Conservation (phyloP, 768 basidiomycete species). For the Phanerochaete sordida region DNA sequence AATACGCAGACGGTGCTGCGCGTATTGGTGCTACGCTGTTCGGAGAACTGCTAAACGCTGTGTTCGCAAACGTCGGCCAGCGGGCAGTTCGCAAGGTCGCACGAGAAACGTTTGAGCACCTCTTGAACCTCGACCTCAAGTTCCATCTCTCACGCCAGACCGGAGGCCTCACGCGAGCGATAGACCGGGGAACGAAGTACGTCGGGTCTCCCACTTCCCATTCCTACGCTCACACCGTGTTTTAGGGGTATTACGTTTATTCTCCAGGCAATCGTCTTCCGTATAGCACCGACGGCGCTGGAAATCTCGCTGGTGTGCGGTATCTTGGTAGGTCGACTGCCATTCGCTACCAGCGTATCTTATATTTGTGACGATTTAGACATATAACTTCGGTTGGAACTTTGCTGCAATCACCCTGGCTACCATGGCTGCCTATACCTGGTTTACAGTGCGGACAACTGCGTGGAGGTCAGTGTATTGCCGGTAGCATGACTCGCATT, state of each 20-base stretch:
- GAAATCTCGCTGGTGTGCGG: constrained; percentile 98
- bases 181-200: constrained; percentile 96
- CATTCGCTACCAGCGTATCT: not conserved
- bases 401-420: constrained; percentile 87
- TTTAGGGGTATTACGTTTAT: constrained; percentile 93
- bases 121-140: constrained; percentile 84
- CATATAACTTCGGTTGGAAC: constrained; percentile 96
- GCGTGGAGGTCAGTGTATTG: constrained; percentile 83
- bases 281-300: constrained; percentile 92
- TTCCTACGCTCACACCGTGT: not conserved
- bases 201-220: constrained; percentile 17
- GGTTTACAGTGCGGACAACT: constrained; percentile 96
- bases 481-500: not conserved
- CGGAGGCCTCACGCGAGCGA: constrained; percentile 92
- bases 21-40: constrained; percentile 88
- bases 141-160: constrained; percentile 95
- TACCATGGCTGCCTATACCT: constrained; percentile 88
- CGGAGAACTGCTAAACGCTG: constrained; percentile 88
- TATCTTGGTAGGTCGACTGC: constrained; percentile 70
- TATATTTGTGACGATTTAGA: constrained; percentile 41
- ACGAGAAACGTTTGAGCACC: constrained; percentile 90
- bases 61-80: constrained; percentile 96
- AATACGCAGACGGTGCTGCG: constrained; percentile 75
- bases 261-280: constrained; percentile 88
- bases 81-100: constrained; percentile 93